Percentiles rank a stretch among this genome's conserved stretches.
Evolutionary conservation across 1,284 basidiomycete genomes (phyloP).

Genomic region (Ganoderma boninense): DNA sequence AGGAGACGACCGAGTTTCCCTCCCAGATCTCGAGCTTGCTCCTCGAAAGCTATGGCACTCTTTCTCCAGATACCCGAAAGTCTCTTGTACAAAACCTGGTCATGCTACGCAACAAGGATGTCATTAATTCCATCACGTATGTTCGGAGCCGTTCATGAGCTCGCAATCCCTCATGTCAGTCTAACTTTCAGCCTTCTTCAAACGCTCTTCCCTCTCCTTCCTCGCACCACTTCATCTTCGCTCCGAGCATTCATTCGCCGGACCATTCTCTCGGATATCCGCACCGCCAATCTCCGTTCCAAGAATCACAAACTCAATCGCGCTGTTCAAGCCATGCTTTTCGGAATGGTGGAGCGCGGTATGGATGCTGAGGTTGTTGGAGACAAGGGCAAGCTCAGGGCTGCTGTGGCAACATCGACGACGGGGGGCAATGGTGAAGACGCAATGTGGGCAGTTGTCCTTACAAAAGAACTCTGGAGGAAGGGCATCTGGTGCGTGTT

Average conservation of each 20-base stretch:
- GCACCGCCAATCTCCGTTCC: conserved; percentile 87
- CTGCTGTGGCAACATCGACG: conserved; percentile 47
- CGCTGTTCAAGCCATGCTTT: conserved; percentile 95
- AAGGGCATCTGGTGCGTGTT: conserved; percentile 87
- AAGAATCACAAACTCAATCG: conserved; percentile 98
- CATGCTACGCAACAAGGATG: conserved; percentile 92
- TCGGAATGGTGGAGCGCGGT: conserved; percentile 94
- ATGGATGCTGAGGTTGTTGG: conserved; percentile 83
- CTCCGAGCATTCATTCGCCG: conserved; percentile 90
- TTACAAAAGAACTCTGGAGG: conserved; percentile 95
- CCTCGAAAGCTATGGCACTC: conserved; percentile 75
- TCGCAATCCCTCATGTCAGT: neutral
- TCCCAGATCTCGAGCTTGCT: conserved; percentile 80
- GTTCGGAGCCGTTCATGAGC: conserved; percentile 41
- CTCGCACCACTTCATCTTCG: conserved; percentile 86
- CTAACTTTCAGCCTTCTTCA: conserved; percentile 77
- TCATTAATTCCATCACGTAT: conserved; percentile 92
- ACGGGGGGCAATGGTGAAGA: conserved; percentile 71
- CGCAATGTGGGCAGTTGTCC: conserved; percentile 97
- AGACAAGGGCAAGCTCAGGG: conserved; percentile 80
- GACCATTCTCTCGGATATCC: conserved; percentile 96
- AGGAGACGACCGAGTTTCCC: conserved; percentile 86
- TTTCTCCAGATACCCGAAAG: conserved; percentile 83
- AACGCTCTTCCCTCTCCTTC: conserved; percentile 92
- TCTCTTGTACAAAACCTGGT: conserved; percentile 90